A percentile compares a stretch with the other conserved stretches of the same genome.
phyloP scores from a whole-genome alignment of 768 basidiomycete genomes.

The Symmetrospora coprosmae region DNA sequence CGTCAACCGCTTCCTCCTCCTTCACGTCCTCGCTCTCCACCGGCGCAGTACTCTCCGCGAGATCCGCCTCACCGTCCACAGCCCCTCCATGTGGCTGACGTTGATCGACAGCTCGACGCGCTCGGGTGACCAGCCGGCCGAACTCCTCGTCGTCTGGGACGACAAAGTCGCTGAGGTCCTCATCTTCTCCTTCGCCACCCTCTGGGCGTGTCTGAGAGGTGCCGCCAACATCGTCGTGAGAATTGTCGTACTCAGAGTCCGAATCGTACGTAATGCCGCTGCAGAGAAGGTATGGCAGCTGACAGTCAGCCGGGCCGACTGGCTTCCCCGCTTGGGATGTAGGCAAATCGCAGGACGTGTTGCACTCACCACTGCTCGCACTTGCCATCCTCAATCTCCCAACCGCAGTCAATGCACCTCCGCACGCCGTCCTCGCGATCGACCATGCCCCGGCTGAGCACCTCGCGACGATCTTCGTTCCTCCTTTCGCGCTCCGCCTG shows the following conservation, averaged over 20 bases:
- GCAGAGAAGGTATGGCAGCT: not conserved
- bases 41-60: too few species aligned
- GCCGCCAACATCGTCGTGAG: not conserved
- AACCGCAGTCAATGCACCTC: conserved; percentile 19
- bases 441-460: not conserved
- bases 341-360: too few species aligned
- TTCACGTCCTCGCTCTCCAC: not conserved
- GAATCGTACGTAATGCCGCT: conserved; percentile 12
- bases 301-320: not conserved
- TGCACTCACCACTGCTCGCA: conserved; percentile 19
- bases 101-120: too few species aligned
- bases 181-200: not conserved
- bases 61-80: too few species aligned
- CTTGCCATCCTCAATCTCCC: conserved; percentile 23
- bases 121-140: too few species aligned
- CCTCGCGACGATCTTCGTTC: not conserved
- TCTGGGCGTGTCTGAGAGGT: not conserved
- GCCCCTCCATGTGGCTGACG: too few species aligned
- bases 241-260: conserved; percentile 12
- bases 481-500: too few species aligned
- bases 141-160: not conserved
- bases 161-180: not conserved
- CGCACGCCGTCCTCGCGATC: conserved; percentile 21
- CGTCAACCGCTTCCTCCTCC: not conserved
- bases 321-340: too few species aligned